These are phyloP conservation scores for Oryza australiensis DNA, from an alignment of 176 grass and related monocot genomes.

Conservation along the genomic window DNA sequence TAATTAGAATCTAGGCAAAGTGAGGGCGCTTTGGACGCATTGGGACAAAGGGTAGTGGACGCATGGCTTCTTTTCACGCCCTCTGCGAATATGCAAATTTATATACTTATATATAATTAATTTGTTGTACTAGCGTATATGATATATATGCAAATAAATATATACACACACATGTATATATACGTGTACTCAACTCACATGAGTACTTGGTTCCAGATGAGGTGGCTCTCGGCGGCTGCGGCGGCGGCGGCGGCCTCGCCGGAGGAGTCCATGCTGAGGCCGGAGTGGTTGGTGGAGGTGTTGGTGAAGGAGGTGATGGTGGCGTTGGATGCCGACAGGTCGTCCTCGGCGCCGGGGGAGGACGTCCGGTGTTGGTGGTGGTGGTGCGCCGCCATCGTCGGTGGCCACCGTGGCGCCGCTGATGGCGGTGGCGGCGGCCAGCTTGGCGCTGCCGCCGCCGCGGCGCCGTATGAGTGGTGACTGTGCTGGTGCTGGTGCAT, in stretches of 20 bases:
- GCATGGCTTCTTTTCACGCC: slow-evolving; percentile 48
- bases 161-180: background rate
- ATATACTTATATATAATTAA: background rate
- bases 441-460: background rate
- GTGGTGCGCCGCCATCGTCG: background rate
- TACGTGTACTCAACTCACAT: slow-evolving; percentile 55
- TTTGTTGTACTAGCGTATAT: background rate
- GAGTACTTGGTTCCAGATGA: slow-evolving; percentile 78
- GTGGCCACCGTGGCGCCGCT: slow-evolving; percentile 40
- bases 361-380: slow-evolving; percentile 18
- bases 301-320: slow-evolving; percentile 59
- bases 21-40: slow-evolving; percentile 41
- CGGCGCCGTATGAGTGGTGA: slow-evolving; percentile 24
- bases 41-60: slow-evolving; percentile 53
- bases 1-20: slow-evolving; percentile 54
- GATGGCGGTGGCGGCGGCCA: slow-evolving; percentile 32
- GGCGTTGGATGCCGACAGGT: slow-evolving; percentile 55
- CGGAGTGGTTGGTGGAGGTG: slow-evolving; percentile 52
- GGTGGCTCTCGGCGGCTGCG: slow-evolving; percentile 61
- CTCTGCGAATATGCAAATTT: slow-evolving; percentile 44
- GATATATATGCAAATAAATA: background rate
- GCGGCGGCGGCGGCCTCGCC: slow-evolving; percentile 27
- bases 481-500: slow-evolving; percentile 24
- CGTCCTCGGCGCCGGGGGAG: slow-evolving; percentile 35
- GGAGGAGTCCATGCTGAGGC: slow-evolving; percentile 74